Percentiles rank a stretch among this genome's conserved stretches.
Evolutionary conservation across 345 rosid species (phyloP).

Genomic region (Kandelia obovata): DNA sequence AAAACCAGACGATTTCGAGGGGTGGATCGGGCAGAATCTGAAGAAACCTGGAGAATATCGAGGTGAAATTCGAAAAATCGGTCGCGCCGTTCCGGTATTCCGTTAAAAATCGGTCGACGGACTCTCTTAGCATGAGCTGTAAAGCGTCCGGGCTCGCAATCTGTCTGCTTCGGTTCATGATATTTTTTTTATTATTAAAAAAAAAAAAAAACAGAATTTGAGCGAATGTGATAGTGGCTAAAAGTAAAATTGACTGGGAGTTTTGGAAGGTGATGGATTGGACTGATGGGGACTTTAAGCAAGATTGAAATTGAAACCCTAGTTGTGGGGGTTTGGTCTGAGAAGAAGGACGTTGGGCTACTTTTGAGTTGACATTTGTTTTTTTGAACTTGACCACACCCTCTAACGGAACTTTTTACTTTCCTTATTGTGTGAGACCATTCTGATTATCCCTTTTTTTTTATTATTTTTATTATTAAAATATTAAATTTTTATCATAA

Average conservation of each 20-base stretch:
- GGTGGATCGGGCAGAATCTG: slow-evolving; percentile 50
- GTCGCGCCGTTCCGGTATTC: slow-evolving; percentile 44
- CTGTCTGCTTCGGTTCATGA: slow-evolving; percentile 30
- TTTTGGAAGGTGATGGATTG: slow-evolving; percentile 1
- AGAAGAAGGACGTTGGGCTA: not conserved
- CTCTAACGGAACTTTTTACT: not conserved
- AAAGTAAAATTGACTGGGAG: no score
- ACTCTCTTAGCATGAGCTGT: slow-evolving; percentile 55
- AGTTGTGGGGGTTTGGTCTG: slow-evolving; percentile 11
- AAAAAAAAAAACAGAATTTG: no score
- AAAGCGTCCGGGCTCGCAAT: slow-evolving; percentile 21
- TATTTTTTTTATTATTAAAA: not conserved
- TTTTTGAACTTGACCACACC: not conserved
- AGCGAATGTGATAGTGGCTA: no score
- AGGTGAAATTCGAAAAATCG: slow-evolving; percentile 58
- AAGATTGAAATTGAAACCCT: slow-evolving; percentile 29
- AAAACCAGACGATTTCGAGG: slow-evolving; percentile 68
- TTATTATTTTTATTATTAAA: no score
- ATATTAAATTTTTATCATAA: no score
- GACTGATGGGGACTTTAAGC: not conserved
- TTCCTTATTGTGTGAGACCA: not conserved
- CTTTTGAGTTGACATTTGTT: not conserved
- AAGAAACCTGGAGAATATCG: slow-evolving; percentile 61
- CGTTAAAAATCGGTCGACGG: slow-evolving; percentile 48
- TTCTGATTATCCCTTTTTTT: not conserved